These are phyloP conservation scores for Leavenworthia alabamica DNA, from an alignment of 345 rosid genomes.

Conservation along the genomic window DNA sequence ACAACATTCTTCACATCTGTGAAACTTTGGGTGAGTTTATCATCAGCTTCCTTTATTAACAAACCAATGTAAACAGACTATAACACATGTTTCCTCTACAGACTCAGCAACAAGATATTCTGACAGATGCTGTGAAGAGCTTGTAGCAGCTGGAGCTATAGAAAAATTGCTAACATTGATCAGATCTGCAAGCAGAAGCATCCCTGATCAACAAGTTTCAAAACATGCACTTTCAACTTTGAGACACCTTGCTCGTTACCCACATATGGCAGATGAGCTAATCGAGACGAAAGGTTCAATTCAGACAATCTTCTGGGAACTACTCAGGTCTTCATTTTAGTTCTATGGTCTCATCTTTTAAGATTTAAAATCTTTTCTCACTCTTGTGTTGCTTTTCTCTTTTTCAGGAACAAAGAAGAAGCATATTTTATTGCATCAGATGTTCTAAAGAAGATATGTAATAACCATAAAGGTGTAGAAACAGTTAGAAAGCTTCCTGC, in stretches of 20 bases:
- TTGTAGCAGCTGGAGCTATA: constrained; percentile 83
- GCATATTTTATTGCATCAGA: constrained; percentile 69
- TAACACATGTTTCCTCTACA: constrained; percentile 29
- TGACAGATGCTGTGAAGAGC: constrained; percentile 76
- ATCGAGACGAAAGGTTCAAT: constrained; percentile 47
- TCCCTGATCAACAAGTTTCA: constrained; percentile 82
- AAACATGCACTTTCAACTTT: constrained; percentile 77
- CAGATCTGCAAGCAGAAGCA: constrained; percentile 67
- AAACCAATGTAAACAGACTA: background rate
- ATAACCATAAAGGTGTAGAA: constrained; percentile 41
- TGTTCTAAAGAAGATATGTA: constrained; percentile 61
- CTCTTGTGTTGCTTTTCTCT: background rate
- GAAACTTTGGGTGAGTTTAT: constrained; percentile 59
- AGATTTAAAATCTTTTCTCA: background rate
- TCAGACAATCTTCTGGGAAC: constrained; percentile 57
- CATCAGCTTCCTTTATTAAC: constrained; percentile 6
- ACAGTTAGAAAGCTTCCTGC: constrained; percentile 49
- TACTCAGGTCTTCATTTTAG: constrained; percentile 50
- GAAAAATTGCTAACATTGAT: constrained; percentile 54
- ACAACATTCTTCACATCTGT: constrained; percentile 74
- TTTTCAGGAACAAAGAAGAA: constrained; percentile 84
- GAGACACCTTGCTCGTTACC: constrained; percentile 60
- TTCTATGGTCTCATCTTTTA: background rate
- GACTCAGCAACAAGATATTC: constrained; percentile 73
- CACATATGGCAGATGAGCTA: constrained; percentile 55